Base-by-base conservation (phyloP, 129 eudicot species). In the Dittrichia graveolens region DNA sequence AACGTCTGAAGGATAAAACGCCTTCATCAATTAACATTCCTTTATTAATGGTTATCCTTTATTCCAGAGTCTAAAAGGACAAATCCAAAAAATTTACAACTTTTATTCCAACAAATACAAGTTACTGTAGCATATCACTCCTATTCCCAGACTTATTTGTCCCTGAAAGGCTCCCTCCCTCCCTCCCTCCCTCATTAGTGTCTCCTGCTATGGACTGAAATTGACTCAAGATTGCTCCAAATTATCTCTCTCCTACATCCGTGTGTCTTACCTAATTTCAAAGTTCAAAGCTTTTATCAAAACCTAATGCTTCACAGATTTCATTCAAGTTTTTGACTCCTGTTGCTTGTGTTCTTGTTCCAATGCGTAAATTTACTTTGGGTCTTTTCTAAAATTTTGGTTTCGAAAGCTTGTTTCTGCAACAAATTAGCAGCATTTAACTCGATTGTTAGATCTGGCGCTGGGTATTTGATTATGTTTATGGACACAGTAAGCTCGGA, bases 381-480 rank as follows among this genome's bases (percentile, higher is more conserved):
- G 39, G 12, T 55, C 31, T 13, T 45, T 48, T 8, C 24, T 16
- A 18, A 49, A 37, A 45, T 12, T 61, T 14, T 66, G 57, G 12
- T 47, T 50, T 48, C 63, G 24, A 31, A n/a, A n/a, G n/a, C 35
- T 49, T 39, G 47, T n/a, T 50, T 45, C 8, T 4, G 67, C 58
- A 11, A 45, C 47, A 19, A 60, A 6, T 73, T n/a, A 35, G 37
- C 35, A 61, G 77, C 67, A 79, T 85, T 78, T 46, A 79, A 77
- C 67, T 83, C 75, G 31, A 69, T 75, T 75, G 35, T 68, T 71
- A 75, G 91, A 86, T 85, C 90, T 79, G 74, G 39, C 14, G 35
- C 49, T 65, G 46, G 40, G 11, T 42, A 53, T 34, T 44, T 45
- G 14, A 9, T 5, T 35, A 52, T 47, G n/a, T 46, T 65, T 61